Evolutionary conservation across 176 grass and related monocot genomes (phyloP).

Genomic region (Triticum timopheevii): DNA sequence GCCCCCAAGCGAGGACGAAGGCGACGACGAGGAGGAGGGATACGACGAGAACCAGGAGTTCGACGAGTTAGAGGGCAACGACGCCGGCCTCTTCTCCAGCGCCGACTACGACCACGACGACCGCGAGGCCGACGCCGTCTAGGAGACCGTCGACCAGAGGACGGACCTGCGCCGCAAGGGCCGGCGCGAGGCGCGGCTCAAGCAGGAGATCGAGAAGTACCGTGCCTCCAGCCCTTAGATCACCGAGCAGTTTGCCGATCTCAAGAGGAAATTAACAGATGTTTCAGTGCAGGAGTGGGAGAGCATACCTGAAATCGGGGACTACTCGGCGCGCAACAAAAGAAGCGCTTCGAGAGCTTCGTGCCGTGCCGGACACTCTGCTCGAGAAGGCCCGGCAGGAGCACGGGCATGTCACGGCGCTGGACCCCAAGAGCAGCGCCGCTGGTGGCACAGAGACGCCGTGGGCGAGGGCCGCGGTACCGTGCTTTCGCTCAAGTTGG

Average conservation of each 20-base stretch:
- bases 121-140: conserved; percentile 77
- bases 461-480: conserved; percentile 88
- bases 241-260: conserved; percentile 85
- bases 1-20: conserved; percentile 53
- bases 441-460: conserved; percentile 78
- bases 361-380: conserved; percentile 77
- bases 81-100: conserved; percentile 81
- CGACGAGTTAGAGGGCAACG: conserved; percentile 94
- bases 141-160: conserved; percentile 74
- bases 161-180: conserved; percentile 84
- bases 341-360: conserved; percentile 92
- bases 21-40: conserved; percentile 68
- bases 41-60: conserved; percentile 93
- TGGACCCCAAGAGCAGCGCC: conserved; percentile 68
- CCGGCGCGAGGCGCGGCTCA: conserved; percentile 74
- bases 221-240: conserved; percentile 89
- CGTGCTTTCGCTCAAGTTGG: conserved; percentile 82
- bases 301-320: conserved; percentile 88
- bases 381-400: conserved; percentile 93
- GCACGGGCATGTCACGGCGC: conserved; percentile 74
- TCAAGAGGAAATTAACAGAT: conserved; percentile 72
- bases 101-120: conserved; percentile 87
- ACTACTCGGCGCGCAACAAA: conserved; percentile 86
- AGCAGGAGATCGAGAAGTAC: conserved; percentile 96
- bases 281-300: conserved; percentile 77